Percentiles rank a stretch among this genome's conserved stretches.
Conservation (phyloP, 768 basidiomycete species). For the Amanita jacksonii region DNA sequence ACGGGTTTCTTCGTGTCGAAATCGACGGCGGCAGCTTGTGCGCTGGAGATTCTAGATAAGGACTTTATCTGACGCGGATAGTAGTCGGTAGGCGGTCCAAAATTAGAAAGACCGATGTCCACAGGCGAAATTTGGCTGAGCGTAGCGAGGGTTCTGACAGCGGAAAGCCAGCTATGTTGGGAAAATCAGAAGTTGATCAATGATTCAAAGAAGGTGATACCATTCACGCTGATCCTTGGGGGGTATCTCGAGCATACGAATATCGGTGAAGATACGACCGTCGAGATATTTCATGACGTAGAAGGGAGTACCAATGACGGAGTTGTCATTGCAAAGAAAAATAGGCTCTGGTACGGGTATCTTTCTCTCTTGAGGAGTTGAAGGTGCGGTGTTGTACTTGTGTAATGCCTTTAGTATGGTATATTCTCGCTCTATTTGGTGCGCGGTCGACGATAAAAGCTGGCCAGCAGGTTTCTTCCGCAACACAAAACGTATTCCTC, state of each 20-base stretch:
- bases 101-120: slow-evolving; percentile 56
- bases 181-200: background rate
- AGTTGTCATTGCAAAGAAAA: slow-evolving; percentile 68
- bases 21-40: slow-evolving; percentile 63
- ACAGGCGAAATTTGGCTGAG: slow-evolving; percentile 57
- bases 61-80: slow-evolving; percentile 94
- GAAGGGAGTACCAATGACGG: slow-evolving; percentile 81
- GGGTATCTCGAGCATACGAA: slow-evolving; percentile 60
- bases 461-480: slow-evolving; percentile 89
- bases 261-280: slow-evolving; percentile 89
- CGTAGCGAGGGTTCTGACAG: slow-evolving; percentile 58
- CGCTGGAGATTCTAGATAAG: slow-evolving; percentile 69
- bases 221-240: slow-evolving; percentile 59
- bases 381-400: slow-evolving; percentile 51
- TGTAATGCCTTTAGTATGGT: slow-evolving; percentile 70
- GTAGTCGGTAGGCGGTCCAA: slow-evolving; percentile 70
- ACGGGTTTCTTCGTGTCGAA: slow-evolving; percentile 47
- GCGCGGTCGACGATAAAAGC: slow-evolving; percentile 84
- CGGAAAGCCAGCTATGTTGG: slow-evolving; percentile 61
- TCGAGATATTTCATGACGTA: slow-evolving; percentile 96
- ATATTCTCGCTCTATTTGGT: slow-evolving; percentile 93
- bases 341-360: slow-evolving; percentile 86
- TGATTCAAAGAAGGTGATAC: slow-evolving; percentile 27
- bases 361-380: slow-evolving; percentile 36
- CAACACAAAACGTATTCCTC: slow-evolving; percentile 63